Conservation (phyloP, 306 rosid species). For the Quercus gilva region DNA sequence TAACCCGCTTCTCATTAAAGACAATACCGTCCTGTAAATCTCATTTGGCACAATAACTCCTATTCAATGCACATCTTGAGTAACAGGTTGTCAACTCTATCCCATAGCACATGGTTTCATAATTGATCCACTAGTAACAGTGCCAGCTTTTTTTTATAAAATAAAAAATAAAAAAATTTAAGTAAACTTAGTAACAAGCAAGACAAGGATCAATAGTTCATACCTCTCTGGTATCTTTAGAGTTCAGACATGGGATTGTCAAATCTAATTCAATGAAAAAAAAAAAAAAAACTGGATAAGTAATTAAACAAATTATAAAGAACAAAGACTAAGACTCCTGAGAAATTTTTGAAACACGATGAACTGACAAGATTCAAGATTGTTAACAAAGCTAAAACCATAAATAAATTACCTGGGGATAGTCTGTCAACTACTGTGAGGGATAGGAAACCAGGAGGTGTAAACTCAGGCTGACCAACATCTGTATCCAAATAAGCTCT, state of each 20-base stretch:
- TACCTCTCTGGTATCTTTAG: constrained; percentile 81
- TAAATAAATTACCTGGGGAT: constrained; percentile 53
- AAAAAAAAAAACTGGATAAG: not conserved
- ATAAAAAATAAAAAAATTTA: not conserved
- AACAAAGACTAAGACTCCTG: not conserved
- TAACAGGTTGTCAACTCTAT: not conserved
- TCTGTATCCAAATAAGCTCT: constrained; percentile 85
- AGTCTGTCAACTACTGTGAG: constrained; percentile 52
- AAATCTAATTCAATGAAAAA: constrained; percentile 48
- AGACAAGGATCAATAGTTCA: constrained; percentile 19
- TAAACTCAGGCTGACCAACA: constrained; percentile 93
- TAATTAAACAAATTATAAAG: not conserved
- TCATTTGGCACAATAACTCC: not conserved
- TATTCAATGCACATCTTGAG: not conserved
- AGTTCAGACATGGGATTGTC: constrained; percentile 62
- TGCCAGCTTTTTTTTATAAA: too few species aligned
- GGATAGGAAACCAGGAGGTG: constrained; percentile 82
- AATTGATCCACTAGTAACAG: too few species aligned
- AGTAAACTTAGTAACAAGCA: not conserved
- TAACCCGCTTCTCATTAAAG: not conserved
- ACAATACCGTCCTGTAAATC: not conserved
- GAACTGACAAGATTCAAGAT: not conserved
- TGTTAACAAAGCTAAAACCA: constrained; percentile 7
- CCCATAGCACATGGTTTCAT: too few species aligned
- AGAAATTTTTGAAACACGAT: not conserved